Conservation (phyloP, 1,284 basidiomycete genomes). For the Rhodotorula mucilaginosa region DNA sequence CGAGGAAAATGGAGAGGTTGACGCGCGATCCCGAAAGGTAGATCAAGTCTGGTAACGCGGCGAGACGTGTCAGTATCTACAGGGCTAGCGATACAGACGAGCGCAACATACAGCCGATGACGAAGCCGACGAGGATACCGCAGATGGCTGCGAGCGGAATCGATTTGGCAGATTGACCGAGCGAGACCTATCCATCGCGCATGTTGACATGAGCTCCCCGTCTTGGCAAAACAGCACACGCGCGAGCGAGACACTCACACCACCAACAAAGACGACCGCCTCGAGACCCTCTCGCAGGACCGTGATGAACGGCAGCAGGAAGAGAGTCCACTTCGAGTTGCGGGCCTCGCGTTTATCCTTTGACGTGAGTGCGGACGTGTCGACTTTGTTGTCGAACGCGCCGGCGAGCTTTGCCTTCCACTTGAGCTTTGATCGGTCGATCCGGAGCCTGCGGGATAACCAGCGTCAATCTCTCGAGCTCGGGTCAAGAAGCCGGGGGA, state of each 20-base stretch:
- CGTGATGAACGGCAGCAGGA: constrained; percentile 82
- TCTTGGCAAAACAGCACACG: no score
- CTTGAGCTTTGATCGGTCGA: constrained; percentile 68
- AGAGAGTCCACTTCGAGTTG: constrained; percentile 68
- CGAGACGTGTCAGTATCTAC: not conserved
- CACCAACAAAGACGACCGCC: constrained; percentile 88
- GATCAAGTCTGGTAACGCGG: constrained; percentile 30
- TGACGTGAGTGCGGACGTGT: constrained; percentile 8
- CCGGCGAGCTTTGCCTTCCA: constrained; percentile 83
- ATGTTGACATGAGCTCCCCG: not conserved
- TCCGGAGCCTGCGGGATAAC: constrained; percentile 50
- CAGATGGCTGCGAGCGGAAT: constrained; percentile 86
- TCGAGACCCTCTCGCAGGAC: constrained; percentile 90
- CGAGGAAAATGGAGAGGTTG: constrained; percentile 71
- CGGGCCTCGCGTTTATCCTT: constrained; percentile 39
- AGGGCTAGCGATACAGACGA: constrained; percentile 53
- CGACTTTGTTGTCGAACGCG: constrained; percentile 64
- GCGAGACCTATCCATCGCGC: constrained; percentile 58
- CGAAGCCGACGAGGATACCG: constrained; percentile 70
- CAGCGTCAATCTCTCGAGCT: not conserved
- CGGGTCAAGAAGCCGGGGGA: constrained; percentile 65
- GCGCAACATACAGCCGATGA: constrained; percentile 56
- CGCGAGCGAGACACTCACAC: constrained; percentile 53
- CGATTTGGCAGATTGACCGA: constrained; percentile 71
- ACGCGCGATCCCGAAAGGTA: constrained; percentile 56